Evolutionary conservation across 305 asterid genomes (phyloP).

Genomic region (Solanum aculeatissimum): DNA sequence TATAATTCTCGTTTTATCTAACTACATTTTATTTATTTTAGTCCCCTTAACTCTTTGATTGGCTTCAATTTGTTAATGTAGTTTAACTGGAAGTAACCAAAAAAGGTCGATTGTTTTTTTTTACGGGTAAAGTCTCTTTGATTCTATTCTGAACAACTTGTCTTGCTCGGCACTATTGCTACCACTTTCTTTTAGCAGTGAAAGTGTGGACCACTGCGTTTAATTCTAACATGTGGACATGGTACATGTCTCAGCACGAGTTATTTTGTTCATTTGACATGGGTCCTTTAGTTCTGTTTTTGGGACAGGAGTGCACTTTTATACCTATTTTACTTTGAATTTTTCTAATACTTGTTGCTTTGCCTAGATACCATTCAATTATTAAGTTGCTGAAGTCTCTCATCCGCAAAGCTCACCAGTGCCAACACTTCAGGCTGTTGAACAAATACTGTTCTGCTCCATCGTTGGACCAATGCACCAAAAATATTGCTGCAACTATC

Average conservation of each 20-base stretch:
- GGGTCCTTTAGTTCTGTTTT: neutral
- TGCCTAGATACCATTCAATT: conserved; percentile 56
- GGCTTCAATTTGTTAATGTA: neutral
- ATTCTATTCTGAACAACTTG: neutral
- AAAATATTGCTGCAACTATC: conserved; percentile 6
- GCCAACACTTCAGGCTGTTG: conserved; percentile 49
- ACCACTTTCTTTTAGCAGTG: neutral
- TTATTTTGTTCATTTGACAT: neutral
- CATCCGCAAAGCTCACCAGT: conserved; percentile 37
- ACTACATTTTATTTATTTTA: neutral
- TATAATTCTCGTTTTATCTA: neutral
- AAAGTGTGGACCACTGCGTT: neutral
- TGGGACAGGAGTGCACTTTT: neutral
- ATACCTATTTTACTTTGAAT: neutral
- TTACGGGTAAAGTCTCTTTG: neutral
- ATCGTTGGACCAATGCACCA: conserved; percentile 20
- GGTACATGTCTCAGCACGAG: neutral
- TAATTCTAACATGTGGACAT: neutral
- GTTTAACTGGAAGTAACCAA: neutral
- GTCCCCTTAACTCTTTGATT: neutral
- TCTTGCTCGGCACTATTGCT: neutral
- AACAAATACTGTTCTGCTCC: conserved; percentile 61
- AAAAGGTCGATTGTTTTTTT: neutral
- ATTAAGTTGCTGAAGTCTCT: conserved; percentile 52
- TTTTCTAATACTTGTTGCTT: conserved; percentile 9